These are phyloP conservation scores for Tuber magnatum DNA, from an alignment of 495 filamentous ascomycete species.

Conservation along the genomic window DNA sequence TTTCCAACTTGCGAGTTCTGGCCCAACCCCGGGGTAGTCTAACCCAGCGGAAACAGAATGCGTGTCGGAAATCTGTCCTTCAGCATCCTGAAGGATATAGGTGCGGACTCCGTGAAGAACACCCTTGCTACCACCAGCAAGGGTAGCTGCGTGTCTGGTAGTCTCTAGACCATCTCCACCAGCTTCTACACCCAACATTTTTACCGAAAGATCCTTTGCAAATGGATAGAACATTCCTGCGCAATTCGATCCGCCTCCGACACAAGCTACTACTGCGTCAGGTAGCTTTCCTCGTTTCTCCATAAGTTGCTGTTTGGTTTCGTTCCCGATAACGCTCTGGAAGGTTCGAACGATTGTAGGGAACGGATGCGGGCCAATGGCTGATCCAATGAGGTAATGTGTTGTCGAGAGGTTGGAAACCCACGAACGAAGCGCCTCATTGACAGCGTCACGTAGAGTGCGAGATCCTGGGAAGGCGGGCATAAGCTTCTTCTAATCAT, in stretches of 20 bases:
- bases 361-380: conserved; percentile 92
- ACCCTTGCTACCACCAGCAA: conserved; percentile 79
- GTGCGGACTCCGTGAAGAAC: conserved; percentile 94
- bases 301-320: conserved; percentile 84
- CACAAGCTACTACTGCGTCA: conserved; percentile 92
- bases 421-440: conserved; percentile 86
- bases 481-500: not conserved
- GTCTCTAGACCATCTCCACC: conserved; percentile 95
- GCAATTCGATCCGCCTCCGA: conserved; percentile 77
- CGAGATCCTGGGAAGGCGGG: conserved; percentile 35
- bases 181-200: conserved; percentile 87
- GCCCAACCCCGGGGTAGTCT: conserved; percentile 94
- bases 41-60: conserved; percentile 96
- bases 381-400: conserved; percentile 92
- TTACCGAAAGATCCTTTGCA: conserved; percentile 71
- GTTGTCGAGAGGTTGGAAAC: conserved; percentile 79
- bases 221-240: conserved; percentile 83
- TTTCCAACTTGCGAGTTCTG: conserved; percentile 88
- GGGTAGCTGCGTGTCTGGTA: conserved; percentile 74
- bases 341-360: conserved; percentile 93
- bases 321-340: conserved; percentile 85
- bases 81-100: conserved; percentile 82
- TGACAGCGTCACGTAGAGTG: conserved; percentile 90
- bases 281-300: conserved; percentile 77
- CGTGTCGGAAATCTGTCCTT: conserved; percentile 89